A percentile compares a stretch with the other conserved stretches of the same genome.
Evolutionary conservation across 2,329 filamentous ascomycete genomes (phyloP).

Genomic region (Arachnomyces sp.): DNA sequence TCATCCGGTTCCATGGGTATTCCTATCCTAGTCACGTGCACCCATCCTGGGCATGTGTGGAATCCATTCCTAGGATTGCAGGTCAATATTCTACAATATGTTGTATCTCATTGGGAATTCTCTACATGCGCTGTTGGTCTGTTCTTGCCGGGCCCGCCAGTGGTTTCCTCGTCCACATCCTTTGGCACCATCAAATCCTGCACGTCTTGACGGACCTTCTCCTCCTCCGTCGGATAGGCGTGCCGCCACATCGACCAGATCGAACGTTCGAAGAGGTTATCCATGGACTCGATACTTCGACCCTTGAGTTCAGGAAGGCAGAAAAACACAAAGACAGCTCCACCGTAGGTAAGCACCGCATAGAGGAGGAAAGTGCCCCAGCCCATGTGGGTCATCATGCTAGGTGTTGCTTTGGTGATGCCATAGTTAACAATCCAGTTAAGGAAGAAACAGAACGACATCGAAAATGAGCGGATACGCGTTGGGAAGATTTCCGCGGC

Average conservation of each 20-base stretch:
- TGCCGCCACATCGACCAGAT: constrained; percentile 37
- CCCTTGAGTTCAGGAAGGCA: constrained; percentile 27
- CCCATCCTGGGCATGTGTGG: no score
- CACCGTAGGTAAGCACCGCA: constrained; percentile 28
- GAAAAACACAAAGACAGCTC: constrained; percentile 27
- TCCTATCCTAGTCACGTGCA: no score
- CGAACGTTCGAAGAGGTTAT: constrained; percentile 24
- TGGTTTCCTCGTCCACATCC: constrained; percentile 14
- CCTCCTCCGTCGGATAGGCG: constrained; percentile 32
- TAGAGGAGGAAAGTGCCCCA: constrained; percentile 33
- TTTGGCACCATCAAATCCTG: constrained; percentile 15
- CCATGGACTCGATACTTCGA: constrained; percentile 27
- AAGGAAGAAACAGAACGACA: constrained; percentile 22
- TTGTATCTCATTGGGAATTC: no score
- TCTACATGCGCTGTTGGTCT: no score
- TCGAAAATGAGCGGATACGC: constrained; percentile 23
- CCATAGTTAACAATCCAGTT: constrained; percentile 27
- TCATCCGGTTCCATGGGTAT: no score
- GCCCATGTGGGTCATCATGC: constrained; percentile 30
- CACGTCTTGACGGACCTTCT: constrained; percentile 27
- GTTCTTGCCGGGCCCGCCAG: no score
- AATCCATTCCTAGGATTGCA: no score
- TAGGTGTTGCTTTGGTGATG: constrained; percentile 23
- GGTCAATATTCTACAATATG: no score
- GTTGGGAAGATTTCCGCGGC: constrained; percentile 24